Evolutionary conservation across 2,329 filamentous ascomycete species (phyloP).

Genomic region (Cladosporium sp.): DNA sequence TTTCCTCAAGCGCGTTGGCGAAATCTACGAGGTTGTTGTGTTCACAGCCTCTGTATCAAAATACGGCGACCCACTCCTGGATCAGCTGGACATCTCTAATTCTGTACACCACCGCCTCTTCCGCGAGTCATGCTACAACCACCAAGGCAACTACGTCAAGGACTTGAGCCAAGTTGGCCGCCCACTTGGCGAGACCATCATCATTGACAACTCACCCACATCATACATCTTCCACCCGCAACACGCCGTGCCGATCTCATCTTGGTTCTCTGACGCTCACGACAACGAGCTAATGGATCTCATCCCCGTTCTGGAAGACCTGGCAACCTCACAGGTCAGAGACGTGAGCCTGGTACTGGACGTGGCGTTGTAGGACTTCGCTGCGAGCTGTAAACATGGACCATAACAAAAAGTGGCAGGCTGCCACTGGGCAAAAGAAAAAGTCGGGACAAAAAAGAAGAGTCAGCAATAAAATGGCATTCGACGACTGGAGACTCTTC

Average conservation of each 20-base stretch:
- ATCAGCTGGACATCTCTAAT: slow-evolving; percentile 95
- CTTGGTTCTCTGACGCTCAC: slow-evolving; percentile 99
- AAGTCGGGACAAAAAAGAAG: slow-evolving; percentile 10
- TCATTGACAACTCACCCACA: slow-evolving; percentile 98
- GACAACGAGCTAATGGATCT: slow-evolving; percentile 97
- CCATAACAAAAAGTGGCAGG: neutral
- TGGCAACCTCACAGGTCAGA: slow-evolving; percentile 82
- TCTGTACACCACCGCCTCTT: slow-evolving; percentile 96
- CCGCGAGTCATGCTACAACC: slow-evolving; percentile 98
- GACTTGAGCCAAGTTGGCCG: slow-evolving; percentile 96
- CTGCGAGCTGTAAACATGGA: slow-evolving; percentile 10
- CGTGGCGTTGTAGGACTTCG: slow-evolving; percentile 62
- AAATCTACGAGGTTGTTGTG: slow-evolving; percentile 97
- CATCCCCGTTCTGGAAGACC: slow-evolving; percentile 96
- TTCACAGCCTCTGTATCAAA: slow-evolving; percentile 99
- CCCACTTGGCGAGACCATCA: slow-evolving; percentile 95
- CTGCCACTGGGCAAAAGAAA: neutral
- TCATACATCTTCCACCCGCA: slow-evolving; percentile 99
- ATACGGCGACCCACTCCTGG: slow-evolving; percentile 94
- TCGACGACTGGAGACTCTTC: neutral
- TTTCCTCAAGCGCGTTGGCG: slow-evolving; percentile 98
- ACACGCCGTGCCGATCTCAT: slow-evolving; percentile 98
- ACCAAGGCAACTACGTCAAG: slow-evolving; percentile 99
- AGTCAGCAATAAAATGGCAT: neutral
- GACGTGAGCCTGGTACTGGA: slow-evolving; percentile 98